Evolutionary conservation across 2,329 filamentous ascomycete genomes (phyloP).

Genomic region (Tolypocladium inflatum): DNA sequence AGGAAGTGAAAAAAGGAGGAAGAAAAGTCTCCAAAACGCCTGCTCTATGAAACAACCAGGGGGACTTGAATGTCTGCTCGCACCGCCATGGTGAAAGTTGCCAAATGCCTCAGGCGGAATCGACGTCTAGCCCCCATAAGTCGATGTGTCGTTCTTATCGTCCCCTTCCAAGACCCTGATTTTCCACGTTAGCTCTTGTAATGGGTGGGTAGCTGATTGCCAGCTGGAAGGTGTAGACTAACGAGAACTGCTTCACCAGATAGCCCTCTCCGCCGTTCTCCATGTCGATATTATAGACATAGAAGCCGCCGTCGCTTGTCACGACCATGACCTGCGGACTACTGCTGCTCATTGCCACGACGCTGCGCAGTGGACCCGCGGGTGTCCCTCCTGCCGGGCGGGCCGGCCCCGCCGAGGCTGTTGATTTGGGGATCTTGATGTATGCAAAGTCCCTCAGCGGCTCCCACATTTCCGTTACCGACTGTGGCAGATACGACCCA

Average conservation of each 20-base stretch:
- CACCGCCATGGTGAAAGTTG: background rate
- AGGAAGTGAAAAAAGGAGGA: background rate
- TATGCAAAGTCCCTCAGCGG: conserved; percentile 91
- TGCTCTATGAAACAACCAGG: background rate
- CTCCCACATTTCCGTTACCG: conserved; percentile 97
- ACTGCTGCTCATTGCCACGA: conserved; percentile 95
- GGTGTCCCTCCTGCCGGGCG: conserved; percentile 20
- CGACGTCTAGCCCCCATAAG: conserved; percentile 22
- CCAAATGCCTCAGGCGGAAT: background rate
- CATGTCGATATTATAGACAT: conserved; percentile 91
- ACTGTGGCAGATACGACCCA: conserved; percentile 84
- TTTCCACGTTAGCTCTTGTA: conserved; percentile 1
- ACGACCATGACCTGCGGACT: conserved; percentile 97
- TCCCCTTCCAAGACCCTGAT: conserved; percentile 43
- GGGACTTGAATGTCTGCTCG: background rate
- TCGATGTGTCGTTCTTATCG: conserved; percentile 42
- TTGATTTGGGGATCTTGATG: conserved; percentile 74
- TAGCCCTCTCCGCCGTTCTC: conserved; percentile 90
- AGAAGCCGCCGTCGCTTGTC: conserved; percentile 90
- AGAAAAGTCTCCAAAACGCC: background rate
- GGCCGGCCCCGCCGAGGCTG: conserved; percentile 9
- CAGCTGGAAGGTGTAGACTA: conserved; percentile 29
- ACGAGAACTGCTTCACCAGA: conserved; percentile 88
- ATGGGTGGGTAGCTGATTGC: background rate
- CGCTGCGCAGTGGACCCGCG: conserved; percentile 59